These are phyloP conservation scores for Umbilicus rupestris DNA, from an alignment of 164 flowering plant species.

Conservation along the genomic window DNA sequence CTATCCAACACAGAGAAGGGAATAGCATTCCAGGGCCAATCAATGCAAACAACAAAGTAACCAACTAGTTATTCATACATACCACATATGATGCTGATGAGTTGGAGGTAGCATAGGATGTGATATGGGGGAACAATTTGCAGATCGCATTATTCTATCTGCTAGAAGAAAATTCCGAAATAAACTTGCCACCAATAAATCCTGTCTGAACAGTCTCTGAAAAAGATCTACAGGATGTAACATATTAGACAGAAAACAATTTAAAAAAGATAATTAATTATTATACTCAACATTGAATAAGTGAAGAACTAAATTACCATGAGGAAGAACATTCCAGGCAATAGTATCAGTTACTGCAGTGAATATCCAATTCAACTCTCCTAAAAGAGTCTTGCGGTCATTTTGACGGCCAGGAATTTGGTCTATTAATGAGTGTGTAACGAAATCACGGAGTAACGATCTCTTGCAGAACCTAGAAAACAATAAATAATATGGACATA, in stretches of 20 bases:
- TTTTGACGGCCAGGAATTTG: conserved; percentile 94
- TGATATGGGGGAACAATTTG: conserved; percentile 93
- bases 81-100: conserved; percentile 99
- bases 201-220: conserved; percentile 92
- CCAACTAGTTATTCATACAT: conserved; percentile 10
- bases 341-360: conserved; percentile 97
- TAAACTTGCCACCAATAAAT: conserved; percentile 86
- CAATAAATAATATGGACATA: neutral
- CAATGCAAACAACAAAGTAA: neutral
- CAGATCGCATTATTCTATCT: conserved; percentile 95
- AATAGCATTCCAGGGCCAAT: too few relatives aligned
- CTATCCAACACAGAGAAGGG: neutral
- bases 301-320: conserved; percentile 38
- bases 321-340: conserved; percentile 99
- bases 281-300: neutral
- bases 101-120: conserved; percentile 88
- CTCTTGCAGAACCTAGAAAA: conserved; percentile 69
- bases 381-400: conserved; percentile 89
- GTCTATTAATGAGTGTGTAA: conserved; percentile 67
- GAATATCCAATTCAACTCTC: conserved; percentile 97
- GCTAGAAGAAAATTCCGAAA: conserved; percentile 93
- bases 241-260: neutral
- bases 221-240: conserved; percentile 67
- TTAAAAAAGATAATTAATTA: neutral
- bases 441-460: conserved; percentile 67